These are phyloP conservation scores for Diophrys sp. DNA, from an alignment of 73 alveolate species.

Conservation along the genomic window DNA sequence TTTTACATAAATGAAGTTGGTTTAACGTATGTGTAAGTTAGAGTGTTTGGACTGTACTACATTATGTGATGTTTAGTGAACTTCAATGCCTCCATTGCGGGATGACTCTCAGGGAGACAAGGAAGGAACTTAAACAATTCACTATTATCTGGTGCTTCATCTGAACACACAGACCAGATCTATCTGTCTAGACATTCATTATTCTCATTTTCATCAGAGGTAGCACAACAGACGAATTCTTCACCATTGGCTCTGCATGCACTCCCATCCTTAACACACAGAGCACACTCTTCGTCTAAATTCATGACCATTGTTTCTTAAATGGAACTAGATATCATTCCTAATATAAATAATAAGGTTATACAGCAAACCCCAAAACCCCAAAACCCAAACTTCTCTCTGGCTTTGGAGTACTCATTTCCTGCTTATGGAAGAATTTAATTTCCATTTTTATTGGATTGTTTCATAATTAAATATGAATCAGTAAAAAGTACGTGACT, in stretches of 20 bases:
- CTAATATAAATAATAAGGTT: no score
- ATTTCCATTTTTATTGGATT: no score
- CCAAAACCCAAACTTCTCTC: not conserved
- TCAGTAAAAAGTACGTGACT: not conserved
- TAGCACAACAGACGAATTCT: not conserved
- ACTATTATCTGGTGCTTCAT: not conserved
- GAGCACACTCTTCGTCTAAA: no score
- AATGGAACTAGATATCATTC: no score
- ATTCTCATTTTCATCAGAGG: not conserved
- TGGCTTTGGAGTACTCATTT: no score
- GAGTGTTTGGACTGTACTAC: not conserved
- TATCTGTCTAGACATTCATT: not conserved
- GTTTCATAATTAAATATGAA: no score
- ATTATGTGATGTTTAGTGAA: not conserved
- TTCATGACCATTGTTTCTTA: no score
- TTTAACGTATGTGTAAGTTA: not conserved
- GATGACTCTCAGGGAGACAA: not conserved
- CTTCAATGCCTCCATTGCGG: not conserved
- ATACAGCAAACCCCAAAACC: constrained; percentile 3
- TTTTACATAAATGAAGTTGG: not conserved
- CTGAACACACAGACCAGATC: not conserved
- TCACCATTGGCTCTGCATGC: not conserved
- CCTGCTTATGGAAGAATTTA: no score
- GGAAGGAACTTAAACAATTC: not conserved
- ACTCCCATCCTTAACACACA: not conserved